These are phyloP conservation scores for Aspergillus fructus DNA, from an alignment of 2,329 filamentous ascomycete species.

Conservation along the genomic window DNA sequence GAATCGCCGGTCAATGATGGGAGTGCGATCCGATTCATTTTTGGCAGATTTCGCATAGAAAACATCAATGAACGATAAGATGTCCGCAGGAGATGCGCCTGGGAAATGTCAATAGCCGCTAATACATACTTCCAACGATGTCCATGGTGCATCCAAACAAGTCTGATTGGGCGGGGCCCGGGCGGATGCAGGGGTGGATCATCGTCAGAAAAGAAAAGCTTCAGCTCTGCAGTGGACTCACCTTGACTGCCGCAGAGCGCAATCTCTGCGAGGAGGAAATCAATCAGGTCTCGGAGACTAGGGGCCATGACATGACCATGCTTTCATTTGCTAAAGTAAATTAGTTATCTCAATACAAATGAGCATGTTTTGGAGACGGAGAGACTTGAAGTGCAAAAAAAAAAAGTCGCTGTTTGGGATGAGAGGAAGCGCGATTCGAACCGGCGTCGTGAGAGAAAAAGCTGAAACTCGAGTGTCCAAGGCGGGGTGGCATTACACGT, in stretches of 20 bases:
- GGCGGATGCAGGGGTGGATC: constrained; percentile 14
- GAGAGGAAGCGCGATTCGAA: constrained; percentile 31
- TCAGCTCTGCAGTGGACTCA: constrained; percentile 9
- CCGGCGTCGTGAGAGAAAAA: constrained; percentile 22
- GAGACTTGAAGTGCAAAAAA: neutral
- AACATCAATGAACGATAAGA: constrained; percentile 34
- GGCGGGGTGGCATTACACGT: constrained; percentile 10
- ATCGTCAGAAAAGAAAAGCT: constrained; percentile 6
- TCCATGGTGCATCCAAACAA: neutral
- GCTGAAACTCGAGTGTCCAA: neutral
- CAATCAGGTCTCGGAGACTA: constrained; percentile 57
- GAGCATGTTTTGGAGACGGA: neutral
- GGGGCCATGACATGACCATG: constrained; percentile 42
- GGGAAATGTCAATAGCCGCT: neutral
- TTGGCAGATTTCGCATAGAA: constrained; percentile 34
- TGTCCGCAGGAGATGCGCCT: constrained; percentile 38
- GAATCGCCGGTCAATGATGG: constrained; percentile 50
- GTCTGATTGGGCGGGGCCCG: constrained; percentile 3
- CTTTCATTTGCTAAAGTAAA: constrained; percentile 2
- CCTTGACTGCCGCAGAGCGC: constrained; percentile 59
- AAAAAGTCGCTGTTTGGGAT: constrained; percentile 11
- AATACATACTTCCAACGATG: neutral
- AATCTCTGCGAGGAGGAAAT: constrained; percentile 59
- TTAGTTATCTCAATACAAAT: constrained; percentile 4
- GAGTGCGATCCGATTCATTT: constrained; percentile 19